Evolutionary conservation across 257 asterid species (phyloP).

Genomic region (Pogostemon cablin): DNA sequence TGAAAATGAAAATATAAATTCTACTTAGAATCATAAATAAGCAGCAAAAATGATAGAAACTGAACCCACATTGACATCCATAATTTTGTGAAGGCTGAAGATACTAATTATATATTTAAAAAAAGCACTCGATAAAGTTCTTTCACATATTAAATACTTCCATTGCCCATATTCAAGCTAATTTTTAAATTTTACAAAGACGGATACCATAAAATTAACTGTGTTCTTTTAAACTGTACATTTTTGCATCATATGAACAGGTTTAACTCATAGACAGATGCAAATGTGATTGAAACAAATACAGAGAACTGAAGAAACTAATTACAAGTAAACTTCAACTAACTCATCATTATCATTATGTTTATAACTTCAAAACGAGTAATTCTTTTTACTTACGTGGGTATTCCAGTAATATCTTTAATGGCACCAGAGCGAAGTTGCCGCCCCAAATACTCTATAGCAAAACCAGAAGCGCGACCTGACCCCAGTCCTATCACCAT

Average conservation of each 20-base stretch:
- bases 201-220: no score
- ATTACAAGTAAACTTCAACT: constrained; percentile 9
- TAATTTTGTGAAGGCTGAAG: no score
- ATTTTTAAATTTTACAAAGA: no score
- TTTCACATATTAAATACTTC: no score
- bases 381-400: constrained; percentile 51
- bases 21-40: neutral
- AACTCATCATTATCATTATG: neutral
- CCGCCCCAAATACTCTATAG: constrained; percentile 73
- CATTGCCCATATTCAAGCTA: no score
- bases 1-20: constrained; percentile 3
- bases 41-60: constrained; percentile 9
- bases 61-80: neutral
- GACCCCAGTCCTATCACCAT: constrained; percentile 78
- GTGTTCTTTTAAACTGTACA: no score
- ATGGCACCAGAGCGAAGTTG: constrained; percentile 61
- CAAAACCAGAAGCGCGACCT: constrained; percentile 68
- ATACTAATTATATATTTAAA: no score
- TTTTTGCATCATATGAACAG: no score
- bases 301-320: neutral
- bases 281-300: no score
- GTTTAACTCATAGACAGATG: no score
- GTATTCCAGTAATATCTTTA: constrained; percentile 57
- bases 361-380: neutral
- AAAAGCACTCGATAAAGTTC: no score